phyloP scores from a whole-genome alignment of 73 alveolate species.

The Stentor coeruleus region DNA sequence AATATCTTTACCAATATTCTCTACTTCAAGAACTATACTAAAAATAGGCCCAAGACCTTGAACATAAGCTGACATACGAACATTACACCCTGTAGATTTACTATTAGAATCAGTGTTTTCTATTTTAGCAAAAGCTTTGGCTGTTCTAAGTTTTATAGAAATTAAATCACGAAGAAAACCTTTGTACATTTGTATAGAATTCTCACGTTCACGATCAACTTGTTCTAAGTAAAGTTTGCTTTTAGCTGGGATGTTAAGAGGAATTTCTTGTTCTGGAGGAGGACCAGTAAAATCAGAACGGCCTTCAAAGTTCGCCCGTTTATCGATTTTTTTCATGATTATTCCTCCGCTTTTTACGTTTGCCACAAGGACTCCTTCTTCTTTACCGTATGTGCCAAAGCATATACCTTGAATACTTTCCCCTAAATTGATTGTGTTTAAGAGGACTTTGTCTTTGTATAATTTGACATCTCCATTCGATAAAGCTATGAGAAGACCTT shows the following conservation, averaged over 20 bases:
- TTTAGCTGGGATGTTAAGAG: conserved; percentile 81
- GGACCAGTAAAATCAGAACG: conserved; percentile 61
- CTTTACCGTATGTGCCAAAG: conserved; percentile 83
- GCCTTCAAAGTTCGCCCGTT: conserved; percentile 50
- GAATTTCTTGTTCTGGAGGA: conserved; percentile 68
- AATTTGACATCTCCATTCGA: conserved; percentile 77
- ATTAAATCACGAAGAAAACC: conserved; percentile 80
- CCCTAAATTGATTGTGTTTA: conserved; percentile 48
- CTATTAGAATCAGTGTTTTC: not conserved
- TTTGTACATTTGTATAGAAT: conserved; percentile 79
- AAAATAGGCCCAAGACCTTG: conserved; percentile 27
- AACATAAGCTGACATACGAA: conserved; percentile 25
- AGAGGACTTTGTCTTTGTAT: conserved; percentile 66
- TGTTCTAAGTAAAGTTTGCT: conserved; percentile 79
- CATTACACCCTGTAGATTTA: not conserved
- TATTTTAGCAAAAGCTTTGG: conserved; percentile 70
- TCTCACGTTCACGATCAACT: conserved; percentile 82
- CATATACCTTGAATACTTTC: conserved; percentile 75
- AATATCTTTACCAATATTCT: not conserved
- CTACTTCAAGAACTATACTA: not conserved
- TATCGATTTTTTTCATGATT: conserved; percentile 53
- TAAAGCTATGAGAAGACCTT: conserved; percentile 67
- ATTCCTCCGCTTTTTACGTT: conserved; percentile 80
- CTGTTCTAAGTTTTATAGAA: conserved; percentile 75
- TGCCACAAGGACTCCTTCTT: conserved; percentile 76